These are phyloP conservation scores for Pythium myriotylum DNA, from an alignment of 352 stramenopile genomes.

Conservation along the genomic window DNA sequence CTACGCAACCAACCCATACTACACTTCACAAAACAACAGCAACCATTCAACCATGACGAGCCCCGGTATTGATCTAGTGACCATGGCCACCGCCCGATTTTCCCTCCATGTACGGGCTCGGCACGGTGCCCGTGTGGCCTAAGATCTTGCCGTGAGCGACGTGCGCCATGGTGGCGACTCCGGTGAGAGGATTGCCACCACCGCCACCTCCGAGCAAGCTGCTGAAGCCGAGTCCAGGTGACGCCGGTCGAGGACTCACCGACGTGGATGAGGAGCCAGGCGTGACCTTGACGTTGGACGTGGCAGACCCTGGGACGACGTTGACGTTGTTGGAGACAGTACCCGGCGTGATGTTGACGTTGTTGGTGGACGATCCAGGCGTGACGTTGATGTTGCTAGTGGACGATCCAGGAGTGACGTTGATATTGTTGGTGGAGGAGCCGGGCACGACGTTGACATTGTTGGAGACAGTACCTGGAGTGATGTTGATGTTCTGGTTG, in stretches of 20 bases:
- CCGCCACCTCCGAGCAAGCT: conserved; percentile 2
- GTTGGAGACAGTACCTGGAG: neutral
- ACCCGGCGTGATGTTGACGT: conserved; percentile 3
- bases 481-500: conserved; percentile 5
- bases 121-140: conserved; percentile 17
- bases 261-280: neutral
- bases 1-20: no score
- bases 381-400: conserved; percentile 10
- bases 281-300: neutral
- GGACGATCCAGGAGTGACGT: neutral
- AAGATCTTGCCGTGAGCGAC: conserved; percentile 10
- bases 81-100: conserved; percentile 2
- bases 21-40: no score
- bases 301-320: neutral
- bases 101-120: conserved; percentile 21
- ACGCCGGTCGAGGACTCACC: no score
- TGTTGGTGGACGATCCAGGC: conserved; percentile 1
- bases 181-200: conserved; percentile 4
- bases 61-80: no score
- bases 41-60: no score
- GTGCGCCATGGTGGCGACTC: conserved; percentile 15
- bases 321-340: conserved; percentile 1
- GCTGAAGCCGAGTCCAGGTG: neutral
- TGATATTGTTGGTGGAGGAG: neutral
- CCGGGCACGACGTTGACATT: neutral